phyloP scores from a whole-genome alignment of 1,284 basidiomycete genomes.

The Heterobasidion parviporum region DNA sequence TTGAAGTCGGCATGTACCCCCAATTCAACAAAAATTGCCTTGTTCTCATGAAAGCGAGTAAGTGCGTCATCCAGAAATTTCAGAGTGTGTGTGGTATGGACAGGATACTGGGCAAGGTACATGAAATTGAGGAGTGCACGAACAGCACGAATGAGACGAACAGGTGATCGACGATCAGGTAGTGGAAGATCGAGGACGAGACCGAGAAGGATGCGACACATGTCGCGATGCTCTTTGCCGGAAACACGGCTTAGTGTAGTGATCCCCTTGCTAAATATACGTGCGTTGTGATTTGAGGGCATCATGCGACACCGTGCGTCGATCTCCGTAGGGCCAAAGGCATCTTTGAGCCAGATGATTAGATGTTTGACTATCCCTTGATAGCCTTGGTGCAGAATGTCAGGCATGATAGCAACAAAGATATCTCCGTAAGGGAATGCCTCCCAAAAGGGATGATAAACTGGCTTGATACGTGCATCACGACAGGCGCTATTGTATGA shows the following conservation, averaged over 20 bases:
- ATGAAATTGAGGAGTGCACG: conserved; percentile 27
- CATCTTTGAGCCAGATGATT: conserved; percentile 14
- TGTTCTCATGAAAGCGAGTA: conserved; percentile 11
- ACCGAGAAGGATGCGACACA: conserved; percentile 23
- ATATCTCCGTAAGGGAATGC: conserved; percentile 27
- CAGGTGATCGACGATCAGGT: conserved; percentile 3
- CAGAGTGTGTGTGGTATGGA: conserved; percentile 15
- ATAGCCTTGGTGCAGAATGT: conserved; percentile 34
- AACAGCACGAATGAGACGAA: conserved; percentile 9
- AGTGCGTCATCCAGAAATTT: conserved; percentile 4
- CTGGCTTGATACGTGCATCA: conserved; percentile 8
- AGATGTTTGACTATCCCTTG: conserved; percentile 26
- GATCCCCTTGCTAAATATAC: conserved; percentile 31
- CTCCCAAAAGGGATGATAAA: conserved; percentile 28
- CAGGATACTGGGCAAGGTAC: conserved; percentile 23
- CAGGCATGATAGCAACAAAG: conserved; percentile 26
- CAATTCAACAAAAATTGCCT: conserved; percentile 11
- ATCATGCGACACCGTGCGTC: conserved; percentile 12
- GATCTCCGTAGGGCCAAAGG: conserved; percentile 9
- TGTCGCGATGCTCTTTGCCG: conserved; percentile 24
- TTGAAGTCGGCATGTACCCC: conserved; percentile 11
- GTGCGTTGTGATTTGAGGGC: conserved; percentile 26
- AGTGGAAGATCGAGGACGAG: conserved; percentile 14
- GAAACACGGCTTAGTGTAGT: conserved; percentile 20
- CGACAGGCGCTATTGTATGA: conserved; percentile 5